These are phyloP conservation scores for Setaria viridis DNA, from an alignment of 202 grass and related monocot genomes.

Conservation along the genomic window DNA sequence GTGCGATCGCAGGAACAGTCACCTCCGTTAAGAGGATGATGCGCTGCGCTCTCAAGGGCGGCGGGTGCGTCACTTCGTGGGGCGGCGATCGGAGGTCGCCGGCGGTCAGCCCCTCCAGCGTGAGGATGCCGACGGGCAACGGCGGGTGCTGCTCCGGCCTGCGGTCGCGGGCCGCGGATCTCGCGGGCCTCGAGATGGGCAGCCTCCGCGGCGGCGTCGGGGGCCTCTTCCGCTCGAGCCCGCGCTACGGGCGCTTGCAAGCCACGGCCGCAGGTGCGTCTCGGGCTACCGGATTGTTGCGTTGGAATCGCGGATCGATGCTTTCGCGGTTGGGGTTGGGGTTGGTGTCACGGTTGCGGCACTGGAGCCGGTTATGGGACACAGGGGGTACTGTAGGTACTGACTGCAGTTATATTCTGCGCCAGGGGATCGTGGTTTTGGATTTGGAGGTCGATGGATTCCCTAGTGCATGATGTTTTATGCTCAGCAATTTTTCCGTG, in stretches of 20 bases:
- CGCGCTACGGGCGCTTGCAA: conserved; percentile 63
- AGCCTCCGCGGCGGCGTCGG: conserved; percentile 45
- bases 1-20: conserved; percentile 49
- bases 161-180: conserved; percentile 54
- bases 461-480: conserved; percentile 20
- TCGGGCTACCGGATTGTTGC: background rate
- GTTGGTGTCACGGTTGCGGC: conserved; percentile 6
- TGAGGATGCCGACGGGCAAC: conserved; percentile 57
- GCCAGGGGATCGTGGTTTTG: background rate
- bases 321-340: conserved; percentile 27
- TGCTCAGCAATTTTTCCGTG: conserved; percentile 17
- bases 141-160: conserved; percentile 67
- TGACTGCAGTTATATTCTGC: conserved; percentile 41
- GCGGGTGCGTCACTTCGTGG: conserved; percentile 13
- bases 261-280: conserved; percentile 66
- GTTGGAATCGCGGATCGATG: background rate
- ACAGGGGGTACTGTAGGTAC: background rate
- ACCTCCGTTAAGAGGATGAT: conserved; percentile 46
- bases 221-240: conserved; percentile 73
- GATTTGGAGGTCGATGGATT: conserved; percentile 20
- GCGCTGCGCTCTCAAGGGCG: conserved; percentile 45
- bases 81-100: conserved; percentile 41
- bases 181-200: conserved; percentile 76
- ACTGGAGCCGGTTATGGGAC: background rate
- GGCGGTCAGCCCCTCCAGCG: conserved; percentile 29